phyloP scores from a whole-genome alignment of 2,329 filamentous ascomycete species.

The Epichloe festucae region DNA sequence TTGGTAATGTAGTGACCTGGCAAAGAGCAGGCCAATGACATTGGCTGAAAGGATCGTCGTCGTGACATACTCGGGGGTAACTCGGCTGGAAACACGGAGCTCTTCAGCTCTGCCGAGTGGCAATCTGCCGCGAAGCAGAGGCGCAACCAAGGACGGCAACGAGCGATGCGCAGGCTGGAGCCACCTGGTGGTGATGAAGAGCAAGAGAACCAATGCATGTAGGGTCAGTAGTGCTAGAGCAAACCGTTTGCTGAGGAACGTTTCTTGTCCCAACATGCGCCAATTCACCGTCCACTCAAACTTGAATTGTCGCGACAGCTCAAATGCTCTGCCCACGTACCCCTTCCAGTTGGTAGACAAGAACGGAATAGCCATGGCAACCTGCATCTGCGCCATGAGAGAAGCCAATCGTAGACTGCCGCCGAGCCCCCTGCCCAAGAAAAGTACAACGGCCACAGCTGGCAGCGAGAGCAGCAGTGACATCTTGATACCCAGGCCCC shows the following conservation, averaged over 20 bases:
- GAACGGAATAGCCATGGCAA: constrained; percentile 57
- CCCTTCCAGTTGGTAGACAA: constrained; percentile 48
- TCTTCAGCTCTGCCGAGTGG: constrained; percentile 41
- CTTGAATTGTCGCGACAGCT: constrained; percentile 80
- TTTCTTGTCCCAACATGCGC: constrained; percentile 79
- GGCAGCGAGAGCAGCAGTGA: constrained; percentile 72
- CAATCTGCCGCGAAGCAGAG: constrained; percentile 28
- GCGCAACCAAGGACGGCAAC: constrained; percentile 37
- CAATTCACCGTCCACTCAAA: constrained; percentile 99
- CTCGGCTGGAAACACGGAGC: constrained; percentile 37
- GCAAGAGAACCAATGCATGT: constrained; percentile 51
- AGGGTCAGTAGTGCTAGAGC: constrained; percentile 50
- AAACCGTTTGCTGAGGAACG: constrained; percentile 60
- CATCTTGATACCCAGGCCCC: constrained; percentile 92
- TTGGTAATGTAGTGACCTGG: constrained; percentile 83
- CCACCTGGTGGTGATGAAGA: constrained; percentile 60
- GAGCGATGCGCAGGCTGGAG: constrained; percentile 51
- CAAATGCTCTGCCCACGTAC: constrained; percentile 76
- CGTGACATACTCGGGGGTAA: constrained; percentile 62
- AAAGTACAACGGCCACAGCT: constrained; percentile 62
- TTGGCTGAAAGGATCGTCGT: constrained; percentile 67
- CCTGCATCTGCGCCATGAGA: constrained; percentile 67
- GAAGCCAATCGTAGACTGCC: constrained; percentile 54
- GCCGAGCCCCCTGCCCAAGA: constrained; percentile 57
- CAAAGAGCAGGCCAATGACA: constrained; percentile 70